These are phyloP conservation scores for Hippophae tibetana DNA, from an alignment of 306 rosid genomes.

Conservation along the genomic window DNA sequence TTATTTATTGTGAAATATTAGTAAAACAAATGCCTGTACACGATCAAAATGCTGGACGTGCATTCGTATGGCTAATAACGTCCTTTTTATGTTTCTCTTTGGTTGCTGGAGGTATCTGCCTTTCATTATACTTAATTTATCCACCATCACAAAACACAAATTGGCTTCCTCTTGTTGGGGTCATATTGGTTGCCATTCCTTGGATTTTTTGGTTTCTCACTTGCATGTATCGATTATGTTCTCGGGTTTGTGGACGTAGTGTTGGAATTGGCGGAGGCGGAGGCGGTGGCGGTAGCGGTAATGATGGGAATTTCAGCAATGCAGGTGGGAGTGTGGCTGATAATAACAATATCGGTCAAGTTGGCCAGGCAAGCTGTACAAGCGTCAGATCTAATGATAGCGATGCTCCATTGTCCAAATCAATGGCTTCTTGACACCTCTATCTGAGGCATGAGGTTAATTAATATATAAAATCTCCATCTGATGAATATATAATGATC, in stretches of 20 bases:
- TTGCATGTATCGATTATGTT: constrained; percentile 44
- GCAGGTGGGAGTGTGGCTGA: constrained; percentile 5
- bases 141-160: constrained; percentile 34
- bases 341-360: not conserved
- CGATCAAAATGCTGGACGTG: constrained; percentile 37
- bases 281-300: not conserved
- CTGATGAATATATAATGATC: too few species aligned
- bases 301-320: not conserved
- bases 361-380: constrained; percentile 2
- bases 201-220: constrained; percentile 79
- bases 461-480: too few species aligned
- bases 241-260: constrained; percentile 33
- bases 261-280: not conserved
- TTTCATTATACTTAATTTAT: constrained; percentile 32
- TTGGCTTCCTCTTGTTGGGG: constrained; percentile 53
- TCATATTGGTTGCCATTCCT: constrained; percentile 60
- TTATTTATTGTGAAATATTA: constrained; percentile 4
- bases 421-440: constrained; percentile 32
- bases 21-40: constrained; percentile 34
- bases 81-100: constrained; percentile 34
- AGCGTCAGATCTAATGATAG: constrained; percentile 48
- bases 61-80: constrained; percentile 48
- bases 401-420: constrained; percentile 50
- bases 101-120: constrained; percentile 55
- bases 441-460: too few species aligned